Percentiles rank a stretch among this genome's conserved stretches.
These are phyloP conservation scores for Platanthera zijinensis DNA, from an alignment of 106 monocot genomes.

Conservation along the genomic window DNA sequence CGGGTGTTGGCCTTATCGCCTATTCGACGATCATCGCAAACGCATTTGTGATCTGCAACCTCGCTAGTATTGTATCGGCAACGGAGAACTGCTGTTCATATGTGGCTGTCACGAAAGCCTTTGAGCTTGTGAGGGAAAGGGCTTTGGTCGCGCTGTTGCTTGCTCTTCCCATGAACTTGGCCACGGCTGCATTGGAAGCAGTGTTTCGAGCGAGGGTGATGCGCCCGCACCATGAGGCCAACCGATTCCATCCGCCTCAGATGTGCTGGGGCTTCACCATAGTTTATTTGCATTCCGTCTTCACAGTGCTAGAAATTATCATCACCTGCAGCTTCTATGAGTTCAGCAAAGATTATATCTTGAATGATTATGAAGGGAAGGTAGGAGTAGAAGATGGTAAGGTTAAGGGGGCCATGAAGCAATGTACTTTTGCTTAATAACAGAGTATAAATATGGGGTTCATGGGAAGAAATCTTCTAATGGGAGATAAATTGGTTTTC, in stretches of 20 bases:
- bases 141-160: slow-evolving; percentile 43
- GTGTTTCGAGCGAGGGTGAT: slow-evolving; percentile 67
- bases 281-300: slow-evolving; percentile 48
- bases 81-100: slow-evolving; percentile 38
- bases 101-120: slow-evolving; percentile 42
- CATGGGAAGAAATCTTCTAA: too few species aligned
- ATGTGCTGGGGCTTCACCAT: slow-evolving; percentile 38
- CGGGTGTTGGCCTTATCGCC: slow-evolving; percentile 29
- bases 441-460: too few species aligned
- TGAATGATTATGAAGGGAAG: neutral
- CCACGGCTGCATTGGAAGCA: slow-evolving; percentile 47
- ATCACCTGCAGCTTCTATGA: slow-evolving; percentile 49
- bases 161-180: slow-evolving; percentile 50
- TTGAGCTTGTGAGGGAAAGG: slow-evolving; percentile 35
- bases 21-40: slow-evolving; percentile 57
- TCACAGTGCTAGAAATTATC: slow-evolving; percentile 51
- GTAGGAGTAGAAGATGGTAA: neutral
- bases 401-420: too few species aligned
- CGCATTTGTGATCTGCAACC: slow-evolving; percentile 45
- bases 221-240: slow-evolving; percentile 13
- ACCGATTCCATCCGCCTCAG: slow-evolving; percentile 1
- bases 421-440: too few species aligned
- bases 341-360: slow-evolving; percentile 17
- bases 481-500: too few species aligned
- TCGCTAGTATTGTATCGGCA: slow-evolving; percentile 47